These are phyloP conservation scores for Aureobasidium sp. DNA, from an alignment of 2,329 filamentous ascomycete species.

Conservation along the genomic window DNA sequence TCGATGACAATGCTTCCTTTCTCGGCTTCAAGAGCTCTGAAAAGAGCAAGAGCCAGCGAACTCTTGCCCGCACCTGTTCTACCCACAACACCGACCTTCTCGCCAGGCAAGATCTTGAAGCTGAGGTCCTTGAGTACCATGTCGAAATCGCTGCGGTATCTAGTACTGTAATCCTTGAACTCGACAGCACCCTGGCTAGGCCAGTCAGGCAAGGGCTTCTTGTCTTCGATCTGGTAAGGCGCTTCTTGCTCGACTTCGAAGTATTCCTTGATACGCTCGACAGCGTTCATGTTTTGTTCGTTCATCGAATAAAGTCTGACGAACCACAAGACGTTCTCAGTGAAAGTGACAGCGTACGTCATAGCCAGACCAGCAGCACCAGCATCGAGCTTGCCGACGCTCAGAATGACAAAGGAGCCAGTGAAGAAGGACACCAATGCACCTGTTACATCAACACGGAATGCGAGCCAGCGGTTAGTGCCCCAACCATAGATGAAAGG, in stretches of 20 bases:
- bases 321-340: conserved; percentile 93
- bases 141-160: conserved; percentile 80
- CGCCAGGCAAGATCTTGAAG: conserved; percentile 74
- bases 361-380: conserved; percentile 88
- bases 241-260: conserved; percentile 94
- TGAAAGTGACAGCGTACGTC: conserved; percentile 93
- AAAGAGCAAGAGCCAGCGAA: conserved; percentile 83
- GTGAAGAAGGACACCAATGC: conserved; percentile 91
- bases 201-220: conserved; percentile 71
- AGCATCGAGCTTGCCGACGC: conserved; percentile 73
- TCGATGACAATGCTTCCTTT: conserved; percentile 85
- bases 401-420: conserved; percentile 80
- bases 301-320: conserved; percentile 89
- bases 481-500: conserved; percentile 97
- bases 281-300: conserved; percentile 99
- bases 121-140: conserved; percentile 74
- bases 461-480: conserved; percentile 90
- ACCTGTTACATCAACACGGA: conserved; percentile 83
- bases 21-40: conserved; percentile 88
- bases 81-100: conserved; percentile 95
- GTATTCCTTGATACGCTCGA: conserved; percentile 96
- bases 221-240: conserved; percentile 64
- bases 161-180: conserved; percentile 80
- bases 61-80: conserved; percentile 95
- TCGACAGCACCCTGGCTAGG: conserved; percentile 77